Evolutionary conservation across 192 early-diverging fungal species (phyloP), one percentile per base, ranked within the genome.

Genomic region (Piromyces sp.): DNA sequence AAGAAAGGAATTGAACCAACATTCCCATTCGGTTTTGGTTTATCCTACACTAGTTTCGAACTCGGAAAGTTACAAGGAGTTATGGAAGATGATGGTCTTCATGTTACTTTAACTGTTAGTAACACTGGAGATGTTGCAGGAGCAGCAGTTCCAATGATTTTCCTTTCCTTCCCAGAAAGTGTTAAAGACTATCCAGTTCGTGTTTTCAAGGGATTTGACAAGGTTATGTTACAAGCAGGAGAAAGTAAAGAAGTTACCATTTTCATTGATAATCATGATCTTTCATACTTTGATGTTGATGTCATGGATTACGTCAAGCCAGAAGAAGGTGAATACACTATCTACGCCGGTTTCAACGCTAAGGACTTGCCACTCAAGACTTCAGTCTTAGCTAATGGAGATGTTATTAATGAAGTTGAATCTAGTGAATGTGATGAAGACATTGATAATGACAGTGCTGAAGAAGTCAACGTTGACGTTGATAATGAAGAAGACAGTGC

Each of bases 31-130:
- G 92, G 92, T 0, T 85, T 86, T 82, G 92, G 92, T 80, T 82
- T 93, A 11, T 93, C 92, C 0, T 93, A 93, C 83, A 91, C 92
- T 3, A 80, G 9, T 11, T 93, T 93, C 83, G 40, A 82, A 13
- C 92, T 93, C 81, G 36, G 30, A 0, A 30, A 87, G 19, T 29
- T 87, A 30, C 28, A 31, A 28, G 80, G 85, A 19, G 13, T 79
- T 5, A 26, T 85, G 17, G 30, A n/a, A 4, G 19, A 30, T 6
- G 30, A 83, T 13, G 79, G 31, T 30, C 30, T 38, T 13, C 13
- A 38, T 14, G 30, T 68, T 80, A 79, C 30, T 30, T 81, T 79
- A 31, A 30, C 30, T 13, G 30, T 31, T 13, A 38, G 11, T 13
- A 38, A 38, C 37, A 38, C 37, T 38, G 37, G 37, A 14, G 37